Base-by-base conservation (phyloP, 2,329 filamentous ascomycete species). In the Aureobasidium sp. region DNA sequence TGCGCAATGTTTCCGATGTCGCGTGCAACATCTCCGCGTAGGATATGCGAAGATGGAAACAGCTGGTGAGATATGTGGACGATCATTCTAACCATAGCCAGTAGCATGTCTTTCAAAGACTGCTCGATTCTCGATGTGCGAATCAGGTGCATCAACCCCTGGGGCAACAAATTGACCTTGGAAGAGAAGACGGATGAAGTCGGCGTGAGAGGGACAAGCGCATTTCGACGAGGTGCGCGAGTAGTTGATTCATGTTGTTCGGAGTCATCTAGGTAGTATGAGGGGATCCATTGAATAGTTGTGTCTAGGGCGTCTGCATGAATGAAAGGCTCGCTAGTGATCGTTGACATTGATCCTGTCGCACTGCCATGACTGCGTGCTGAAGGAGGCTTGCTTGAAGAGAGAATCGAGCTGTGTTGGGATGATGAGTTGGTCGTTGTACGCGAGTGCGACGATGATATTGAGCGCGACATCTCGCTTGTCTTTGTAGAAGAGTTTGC, bases 41-140 rank as follows among this genome's bases (percentile, higher is more conserved):
- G 48, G 17, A 62, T 50, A 27, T 64, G 51, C 15, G 63, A 61
- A 26, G 59, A 7, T 1, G 63, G 63, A 20, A 64, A 64, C 2
- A 64, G 50, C 43, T 50, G 32, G 6, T 32, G 37, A 5, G 59
- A 44, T 4, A 62, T 32, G 27, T 61, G 13, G 13, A 56, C 32
- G 17, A 64, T 34, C 50, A 62, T 64, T n/a, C 51, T 41, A 10
- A 62, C 57, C 47, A 57, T 62, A 15, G 50, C 48, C 34, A 63
- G 7, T 5, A 59, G 15, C 39, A 29, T 34, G 8, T 29, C 10
- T 17, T 51, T 44, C 12, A 24, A 24, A 3, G 46, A 34, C 10
- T 32, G 20, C 17, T 51, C 57, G 12, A 51, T 37, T 7, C 32
- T 17, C 5, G 57, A 60, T 5, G 34, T 32, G 17, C 46, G 44